Evolutionary conservation across 345 rosid species (phyloP).

Genomic region (Mercurialis annua): DNA sequence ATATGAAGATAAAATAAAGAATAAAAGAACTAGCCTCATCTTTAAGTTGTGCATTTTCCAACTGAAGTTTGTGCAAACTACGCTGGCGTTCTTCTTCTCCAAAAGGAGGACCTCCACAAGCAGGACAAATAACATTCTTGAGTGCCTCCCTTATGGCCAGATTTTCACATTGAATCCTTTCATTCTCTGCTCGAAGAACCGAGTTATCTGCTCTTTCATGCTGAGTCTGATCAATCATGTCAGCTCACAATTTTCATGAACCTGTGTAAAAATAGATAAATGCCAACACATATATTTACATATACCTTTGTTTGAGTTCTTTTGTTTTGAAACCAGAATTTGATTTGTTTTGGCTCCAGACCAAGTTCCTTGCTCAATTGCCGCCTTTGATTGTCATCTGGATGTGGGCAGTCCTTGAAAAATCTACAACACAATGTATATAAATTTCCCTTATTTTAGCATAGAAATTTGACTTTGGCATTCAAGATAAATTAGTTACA

Average conservation of each 20-base stretch:
- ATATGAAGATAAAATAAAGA: not conserved
- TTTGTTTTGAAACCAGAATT: conserved; percentile 86
- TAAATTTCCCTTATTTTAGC: not conserved
- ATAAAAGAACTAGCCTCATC: conserved; percentile 39
- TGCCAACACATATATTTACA: no score
- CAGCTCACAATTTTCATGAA: not conserved
- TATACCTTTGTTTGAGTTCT: conserved; percentile 66
- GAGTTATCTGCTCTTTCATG: conserved; percentile 47
- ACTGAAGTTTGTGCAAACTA: conserved; percentile 36
- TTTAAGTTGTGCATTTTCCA: conserved; percentile 46
- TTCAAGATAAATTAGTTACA: no score
- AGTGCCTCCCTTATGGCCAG: conserved; percentile 47
- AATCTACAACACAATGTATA: conserved; percentile 27
- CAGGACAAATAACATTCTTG: conserved; percentile 50
- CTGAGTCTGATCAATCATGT: conserved; percentile 45
- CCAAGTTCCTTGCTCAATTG: conserved; percentile 46
- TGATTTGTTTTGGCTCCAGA: conserved; percentile 50
- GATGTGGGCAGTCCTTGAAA: conserved; percentile 66
- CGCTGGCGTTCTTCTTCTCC: conserved; percentile 42
- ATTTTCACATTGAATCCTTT: conserved; percentile 50
- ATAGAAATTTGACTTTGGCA: no score
- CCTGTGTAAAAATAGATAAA: no score
- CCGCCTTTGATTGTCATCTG: conserved; percentile 52
- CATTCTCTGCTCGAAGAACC: conserved; percentile 54
- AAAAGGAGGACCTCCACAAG: conserved; percentile 66